These are phyloP conservation scores for Chrysanthemum lavandulifolium DNA, from an alignment of 129 eudicot species.

Conservation along the genomic window DNA sequence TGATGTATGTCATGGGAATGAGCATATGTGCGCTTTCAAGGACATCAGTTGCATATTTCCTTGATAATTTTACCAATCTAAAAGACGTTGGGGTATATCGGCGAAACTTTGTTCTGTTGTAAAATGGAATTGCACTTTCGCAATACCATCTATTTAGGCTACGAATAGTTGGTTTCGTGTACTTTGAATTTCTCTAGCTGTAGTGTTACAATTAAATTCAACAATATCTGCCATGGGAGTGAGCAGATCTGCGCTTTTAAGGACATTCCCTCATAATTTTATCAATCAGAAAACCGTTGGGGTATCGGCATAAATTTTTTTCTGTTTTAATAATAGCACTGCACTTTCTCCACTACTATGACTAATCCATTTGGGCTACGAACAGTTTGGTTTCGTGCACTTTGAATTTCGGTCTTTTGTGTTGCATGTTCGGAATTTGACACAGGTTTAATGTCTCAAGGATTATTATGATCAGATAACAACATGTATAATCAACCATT, in stretches of 20 bases:
- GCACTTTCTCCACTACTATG: neutral
- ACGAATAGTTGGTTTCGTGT: neutral
- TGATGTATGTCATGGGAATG: slow-evolving; percentile 15
- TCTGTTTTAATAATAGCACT: neutral
- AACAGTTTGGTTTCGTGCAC: neutral
- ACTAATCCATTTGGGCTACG: neutral
- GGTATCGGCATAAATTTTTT: neutral
- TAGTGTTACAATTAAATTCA: no score
- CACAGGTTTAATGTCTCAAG: no score
- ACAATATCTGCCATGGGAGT: no score
- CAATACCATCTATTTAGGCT: neutral
- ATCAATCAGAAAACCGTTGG: no score
- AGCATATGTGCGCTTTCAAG: slow-evolving; percentile 16
- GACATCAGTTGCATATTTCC: neutral
- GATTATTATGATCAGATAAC: no score
- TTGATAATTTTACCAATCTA: neutral
- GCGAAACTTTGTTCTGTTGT: neutral
- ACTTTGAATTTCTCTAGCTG: neutral
- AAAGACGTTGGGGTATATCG: neutral
- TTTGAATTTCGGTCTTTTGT: neutral
- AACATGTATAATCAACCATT: no score
- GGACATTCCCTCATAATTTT: neutral
- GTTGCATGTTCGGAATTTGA: no score
- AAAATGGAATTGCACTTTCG: neutral
- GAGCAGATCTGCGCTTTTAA: slow-evolving; percentile 22